These are phyloP conservation scores for Pyricularia sp. DNA, from an alignment of 2,329 filamentous ascomycete species.

Conservation along the genomic window DNA sequence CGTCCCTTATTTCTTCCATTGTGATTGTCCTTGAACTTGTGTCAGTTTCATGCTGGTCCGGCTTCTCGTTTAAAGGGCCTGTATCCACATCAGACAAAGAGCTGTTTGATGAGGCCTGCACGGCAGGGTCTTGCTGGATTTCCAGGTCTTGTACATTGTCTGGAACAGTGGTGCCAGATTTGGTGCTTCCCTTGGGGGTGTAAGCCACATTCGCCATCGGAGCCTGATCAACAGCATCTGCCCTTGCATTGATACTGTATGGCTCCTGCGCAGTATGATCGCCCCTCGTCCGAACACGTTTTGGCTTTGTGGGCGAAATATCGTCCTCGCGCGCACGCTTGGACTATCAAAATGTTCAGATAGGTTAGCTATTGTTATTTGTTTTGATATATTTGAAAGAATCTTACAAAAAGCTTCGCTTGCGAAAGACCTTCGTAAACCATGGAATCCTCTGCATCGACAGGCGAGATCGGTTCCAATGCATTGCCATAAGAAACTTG, in stretches of 20 bases:
- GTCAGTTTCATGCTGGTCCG: too few relatives aligned
- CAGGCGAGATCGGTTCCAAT: not conserved
- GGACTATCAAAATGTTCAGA: too few relatives aligned
- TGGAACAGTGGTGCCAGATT: not conserved
- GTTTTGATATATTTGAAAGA: not conserved
- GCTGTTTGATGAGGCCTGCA: not conserved
- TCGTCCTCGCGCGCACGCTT: not conserved
- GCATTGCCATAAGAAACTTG: not conserved
- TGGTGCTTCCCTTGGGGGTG: not conserved
- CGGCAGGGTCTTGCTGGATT: not conserved
- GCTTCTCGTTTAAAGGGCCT: too few relatives aligned
- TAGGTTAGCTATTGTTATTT: too few relatives aligned
- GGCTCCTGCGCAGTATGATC: not conserved
- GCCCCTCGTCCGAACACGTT: not conserved
- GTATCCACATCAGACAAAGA: too few relatives aligned
- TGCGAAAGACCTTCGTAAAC: not conserved
- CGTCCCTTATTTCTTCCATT: slow-evolving; percentile 25
- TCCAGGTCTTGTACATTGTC: not conserved
- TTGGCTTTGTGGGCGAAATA: not conserved
- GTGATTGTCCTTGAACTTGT: slow-evolving; percentile 16
- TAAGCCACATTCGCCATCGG: not conserved
- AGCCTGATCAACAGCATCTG: not conserved
- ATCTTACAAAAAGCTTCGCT: not conserved
- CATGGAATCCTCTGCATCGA: not conserved
- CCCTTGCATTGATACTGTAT: not conserved